Evolutionary conservation across 805 yeast species (phyloP).

Genomic region (Pichia sporocuriosa): DNA sequence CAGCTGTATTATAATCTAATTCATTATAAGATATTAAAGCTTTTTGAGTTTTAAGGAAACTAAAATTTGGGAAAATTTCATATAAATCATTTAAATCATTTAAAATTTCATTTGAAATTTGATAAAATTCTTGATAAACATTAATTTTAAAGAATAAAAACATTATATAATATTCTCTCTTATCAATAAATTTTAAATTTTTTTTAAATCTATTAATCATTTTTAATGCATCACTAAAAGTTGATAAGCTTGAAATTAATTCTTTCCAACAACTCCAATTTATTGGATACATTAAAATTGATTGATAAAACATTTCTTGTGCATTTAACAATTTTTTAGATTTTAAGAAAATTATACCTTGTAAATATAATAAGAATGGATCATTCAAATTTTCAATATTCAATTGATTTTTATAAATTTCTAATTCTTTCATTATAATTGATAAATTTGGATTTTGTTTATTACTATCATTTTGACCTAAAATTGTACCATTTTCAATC

Average conservation of each 20-base stretch:
- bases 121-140: constrained; percentile 72
- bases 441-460: constrained; percentile 26
- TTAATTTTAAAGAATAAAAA: constrained; percentile 54
- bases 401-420: constrained; percentile 23
- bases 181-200: constrained; percentile 29
- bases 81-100: constrained; percentile 44
- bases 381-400: constrained; percentile 22
- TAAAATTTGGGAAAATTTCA: constrained; percentile 61
- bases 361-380: constrained; percentile 64
- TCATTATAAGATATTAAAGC: constrained; percentile 79
- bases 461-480: constrained; percentile 36
- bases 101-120: constrained; percentile 47
- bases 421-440: constrained; percentile 37
- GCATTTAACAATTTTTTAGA: constrained; percentile 60
- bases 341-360: constrained; percentile 60
- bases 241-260: constrained; percentile 51
- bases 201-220: constrained; percentile 34
- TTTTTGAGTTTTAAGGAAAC: constrained; percentile 70
- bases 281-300: constrained; percentile 64
- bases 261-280: constrained; percentile 96
- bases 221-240: constrained; percentile 52
- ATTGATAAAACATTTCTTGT: constrained; percentile 48
- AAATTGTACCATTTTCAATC: constrained; percentile 64
- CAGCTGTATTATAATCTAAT: constrained; percentile 80
- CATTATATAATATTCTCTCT: constrained; percentile 26